Base-by-base conservation (phyloP, 306 rosid genomes). In the Quercus dentata region DNA sequence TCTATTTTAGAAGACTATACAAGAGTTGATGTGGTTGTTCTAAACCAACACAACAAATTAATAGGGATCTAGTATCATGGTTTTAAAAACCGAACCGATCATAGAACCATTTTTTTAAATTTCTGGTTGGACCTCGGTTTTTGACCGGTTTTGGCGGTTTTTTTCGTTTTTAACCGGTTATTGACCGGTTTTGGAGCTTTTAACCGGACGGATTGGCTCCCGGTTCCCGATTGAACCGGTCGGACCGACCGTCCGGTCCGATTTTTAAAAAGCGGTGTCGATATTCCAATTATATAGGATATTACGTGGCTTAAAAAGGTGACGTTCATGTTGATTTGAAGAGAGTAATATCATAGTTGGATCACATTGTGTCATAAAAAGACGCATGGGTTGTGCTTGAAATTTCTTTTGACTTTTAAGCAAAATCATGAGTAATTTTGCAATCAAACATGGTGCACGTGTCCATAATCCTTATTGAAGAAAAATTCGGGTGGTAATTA, bases 361-460 rank as follows among this genome's bases (percentile, higher is more conserved):
- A 31, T 30, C 70, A 75, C 67, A 61, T 8, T 17, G 10, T 17
- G 44, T 44, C 30, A n/a, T 28, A 13, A 54, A 76, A 51, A 19
- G 63, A 6, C 73, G 27, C 58, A 27, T 49, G 73, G 33, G 27
- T 12, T 25, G 5, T 33, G 30, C 4, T 57, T 25, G 70, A 15
- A 17, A 68, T 30, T 55, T 23, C 46, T 52, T 6, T 59, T n/a
- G 15, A 56, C 83, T 84, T 79, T 78, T 78, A 81, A 61, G 61
- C 81, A 58, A 41, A 67, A 81, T 81, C 25, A 81, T 75, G 27
- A 61, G 25, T 54, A 33, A 79, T 81, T 71, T 71, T 78, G 74
- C 65, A 74, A 80, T 69, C 80, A 84, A 56, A 76, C 79, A 14
- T 51, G 74, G 59, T 65, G 63, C 87, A 81, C 85, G 73, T 80